These are phyloP conservation scores for Uronychia binucleata DNA, from an alignment of 73 alveolate genomes.

Conservation along the genomic window DNA sequence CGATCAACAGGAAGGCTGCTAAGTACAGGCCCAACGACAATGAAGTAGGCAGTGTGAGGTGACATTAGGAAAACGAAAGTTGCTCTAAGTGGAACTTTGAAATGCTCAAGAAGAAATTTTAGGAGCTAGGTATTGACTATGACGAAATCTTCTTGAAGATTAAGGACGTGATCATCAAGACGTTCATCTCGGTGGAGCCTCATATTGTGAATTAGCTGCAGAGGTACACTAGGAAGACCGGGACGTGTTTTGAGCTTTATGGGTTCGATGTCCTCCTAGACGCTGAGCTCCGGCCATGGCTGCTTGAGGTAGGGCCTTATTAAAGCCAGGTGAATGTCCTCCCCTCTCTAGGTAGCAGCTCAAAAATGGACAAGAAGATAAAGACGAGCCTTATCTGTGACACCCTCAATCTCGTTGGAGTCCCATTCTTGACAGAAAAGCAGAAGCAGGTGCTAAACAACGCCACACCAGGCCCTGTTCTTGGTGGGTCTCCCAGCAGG, in stretches of 20 bases:
- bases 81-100: slow-evolving; percentile 87
- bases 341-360: slow-evolving; percentile 86
- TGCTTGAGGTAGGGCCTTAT: slow-evolving; percentile 58
- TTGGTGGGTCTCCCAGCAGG: neutral
- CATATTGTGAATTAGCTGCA: slow-evolving; percentile 65
- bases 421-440: slow-evolving; percentile 28
- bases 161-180: slow-evolving; percentile 77
- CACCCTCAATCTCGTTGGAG: slow-evolving; percentile 80
- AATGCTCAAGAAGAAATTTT: slow-evolving; percentile 56
- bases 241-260: slow-evolving; percentile 88
- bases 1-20: slow-evolving; percentile 66
- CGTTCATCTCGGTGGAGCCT: slow-evolving; percentile 81
- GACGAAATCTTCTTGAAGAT: slow-evolving; percentile 64
- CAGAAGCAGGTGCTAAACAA: neutral
- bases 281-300: slow-evolving; percentile 89
- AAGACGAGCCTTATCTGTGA: slow-evolving; percentile 88
- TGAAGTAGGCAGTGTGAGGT: neutral
- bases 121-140: slow-evolving; percentile 66
- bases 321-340: slow-evolving; percentile 75
- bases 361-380: slow-evolving; percentile 86
- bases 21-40: slow-evolving; percentile 55
- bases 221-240: slow-evolving; percentile 50
- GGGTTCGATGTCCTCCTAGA: slow-evolving; percentile 95
- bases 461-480: neutral
- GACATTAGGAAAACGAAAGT: slow-evolving; percentile 51